Evolutionary conservation across 2,329 filamentous ascomycete genomes (phyloP).

Genomic region (Blastomyces parvus): DNA sequence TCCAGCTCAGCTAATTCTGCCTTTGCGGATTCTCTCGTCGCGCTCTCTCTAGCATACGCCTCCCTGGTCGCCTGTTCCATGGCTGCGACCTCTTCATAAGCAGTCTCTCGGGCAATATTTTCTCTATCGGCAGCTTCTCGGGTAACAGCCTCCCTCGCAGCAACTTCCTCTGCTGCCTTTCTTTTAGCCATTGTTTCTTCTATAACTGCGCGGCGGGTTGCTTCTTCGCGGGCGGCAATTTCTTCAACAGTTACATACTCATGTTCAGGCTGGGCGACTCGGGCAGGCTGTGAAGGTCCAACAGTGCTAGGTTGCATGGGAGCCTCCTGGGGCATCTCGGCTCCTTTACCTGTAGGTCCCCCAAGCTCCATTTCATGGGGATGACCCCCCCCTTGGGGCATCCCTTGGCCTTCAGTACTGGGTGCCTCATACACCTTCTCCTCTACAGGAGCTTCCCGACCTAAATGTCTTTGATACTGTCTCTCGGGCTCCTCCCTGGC

Average conservation of each 20-base stretch:
- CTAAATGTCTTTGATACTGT: neutral
- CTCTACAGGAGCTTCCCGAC: neutral
- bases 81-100: slow-evolving; percentile 23
- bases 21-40: slow-evolving; percentile 21
- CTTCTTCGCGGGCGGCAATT: slow-evolving; percentile 15
- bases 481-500: neutral
- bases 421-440: neutral
- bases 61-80: slow-evolving; percentile 51
- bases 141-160: slow-evolving; percentile 8
- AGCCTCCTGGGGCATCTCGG: neutral
- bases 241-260: slow-evolving; percentile 3
- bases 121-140: slow-evolving; percentile 24
- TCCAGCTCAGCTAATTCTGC: slow-evolving; percentile 16
- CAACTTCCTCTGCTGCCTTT: slow-evolving; percentile 11
- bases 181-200: slow-evolving; percentile 12
- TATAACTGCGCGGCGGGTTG: slow-evolving; percentile 13
- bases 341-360: neutral
- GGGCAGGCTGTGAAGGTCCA: neutral
- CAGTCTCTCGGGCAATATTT: slow-evolving; percentile 24
- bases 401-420: neutral
- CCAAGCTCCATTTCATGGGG: neutral
- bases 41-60: slow-evolving; percentile 28
- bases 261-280: neutral
- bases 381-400: neutral
- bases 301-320: neutral